Conservation (phyloP, 2,329 filamentous ascomycete genomes). For the Trichoderma pleuroti region DNA sequence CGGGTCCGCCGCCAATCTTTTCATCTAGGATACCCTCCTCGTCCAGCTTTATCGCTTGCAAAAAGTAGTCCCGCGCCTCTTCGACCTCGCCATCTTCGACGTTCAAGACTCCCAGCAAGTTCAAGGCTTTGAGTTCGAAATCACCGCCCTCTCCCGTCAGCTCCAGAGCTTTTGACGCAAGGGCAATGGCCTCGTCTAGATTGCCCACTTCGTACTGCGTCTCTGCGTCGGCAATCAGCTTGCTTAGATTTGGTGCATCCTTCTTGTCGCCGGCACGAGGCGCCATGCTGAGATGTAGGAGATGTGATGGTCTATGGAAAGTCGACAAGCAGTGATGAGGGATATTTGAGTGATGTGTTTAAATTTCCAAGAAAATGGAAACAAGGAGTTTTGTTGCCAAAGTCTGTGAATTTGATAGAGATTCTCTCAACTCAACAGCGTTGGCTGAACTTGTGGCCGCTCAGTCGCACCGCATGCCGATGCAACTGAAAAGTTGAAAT, state of each 20-base stretch:
- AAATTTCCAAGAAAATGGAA: too few species aligned
- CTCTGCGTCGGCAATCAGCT: constrained; percentile 38
- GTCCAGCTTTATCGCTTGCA: constrained; percentile 71
- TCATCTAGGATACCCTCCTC: constrained; percentile 68
- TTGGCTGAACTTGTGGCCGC: background rate
- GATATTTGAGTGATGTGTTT: background rate
- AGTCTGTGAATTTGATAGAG: background rate
- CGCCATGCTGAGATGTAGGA: constrained; percentile 34
- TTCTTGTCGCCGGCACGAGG: constrained; percentile 40
- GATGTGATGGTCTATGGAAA: background rate
- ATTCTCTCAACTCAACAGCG: background rate
- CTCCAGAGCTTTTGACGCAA: constrained; percentile 44
- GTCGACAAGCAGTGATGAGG: too few species aligned
- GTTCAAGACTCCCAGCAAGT: constrained; percentile 75
- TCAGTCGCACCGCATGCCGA: constrained; percentile 8
- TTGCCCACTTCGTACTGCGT: constrained; percentile 43
- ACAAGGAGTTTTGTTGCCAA: too few species aligned
- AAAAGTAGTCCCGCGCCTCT: constrained; percentile 67
- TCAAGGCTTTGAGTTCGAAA: constrained; percentile 62
- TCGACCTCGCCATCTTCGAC: constrained; percentile 81
- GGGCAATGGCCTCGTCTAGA: constrained; percentile 37
- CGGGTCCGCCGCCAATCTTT: constrained; percentile 73
- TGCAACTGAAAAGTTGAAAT: constrained; percentile 22
- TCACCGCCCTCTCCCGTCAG: constrained; percentile 44
- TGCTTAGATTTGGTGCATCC: constrained; percentile 27